phyloP scores from a whole-genome alignment of 1,284 basidiomycete genomes.

The Naganishia sp. region DNA sequence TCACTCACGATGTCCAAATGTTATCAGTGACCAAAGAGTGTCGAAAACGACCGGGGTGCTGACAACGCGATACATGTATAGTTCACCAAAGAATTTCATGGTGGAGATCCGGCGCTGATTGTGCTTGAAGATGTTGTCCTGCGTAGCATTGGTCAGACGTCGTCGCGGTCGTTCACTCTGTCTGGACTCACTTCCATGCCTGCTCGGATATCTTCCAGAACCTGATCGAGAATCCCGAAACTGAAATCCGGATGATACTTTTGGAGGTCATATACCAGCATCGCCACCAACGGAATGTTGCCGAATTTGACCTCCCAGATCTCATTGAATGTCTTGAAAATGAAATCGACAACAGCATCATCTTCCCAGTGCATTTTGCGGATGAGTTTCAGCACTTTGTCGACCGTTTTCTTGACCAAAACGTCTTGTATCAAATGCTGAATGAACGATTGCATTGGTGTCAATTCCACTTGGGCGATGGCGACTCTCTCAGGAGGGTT shows the following conservation, averaged over 20 bases:
- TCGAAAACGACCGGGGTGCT: constrained; percentile 89
- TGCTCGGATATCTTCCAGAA: constrained; percentile 85
- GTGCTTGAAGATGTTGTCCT: constrained; percentile 87
- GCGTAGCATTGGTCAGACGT: constrained; percentile 5
- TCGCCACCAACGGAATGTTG: constrained; percentile 87
- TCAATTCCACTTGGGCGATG: constrained; percentile 78
- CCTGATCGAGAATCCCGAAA: constrained; percentile 86
- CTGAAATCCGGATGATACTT: constrained; percentile 87
- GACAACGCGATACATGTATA: constrained; percentile 95
- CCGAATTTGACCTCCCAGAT: constrained; percentile 95
- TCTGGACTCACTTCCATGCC: constrained; percentile 68
- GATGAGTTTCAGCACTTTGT: constrained; percentile 86
- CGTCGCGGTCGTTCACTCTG: too few species aligned
- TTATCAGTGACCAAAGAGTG: constrained; percentile 90
- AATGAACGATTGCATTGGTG: constrained; percentile 87
- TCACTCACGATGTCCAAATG: constrained; percentile 87
- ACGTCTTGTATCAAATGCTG: constrained; percentile 90
- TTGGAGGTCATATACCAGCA: constrained; percentile 89
- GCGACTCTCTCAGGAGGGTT: constrained; percentile 93
- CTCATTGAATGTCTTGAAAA: constrained; percentile 84
- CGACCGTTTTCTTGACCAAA: constrained; percentile 83
- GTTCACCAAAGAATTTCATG: constrained; percentile 90
- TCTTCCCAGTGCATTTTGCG: constrained; percentile 97
- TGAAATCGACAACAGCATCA: constrained; percentile 51
- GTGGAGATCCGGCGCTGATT: constrained; percentile 91